A percentile compares a stretch with the other conserved stretches of the same genome.
Conservation (phyloP, 805 yeast genomes). For the Huiozyma sinensis region DNA sequence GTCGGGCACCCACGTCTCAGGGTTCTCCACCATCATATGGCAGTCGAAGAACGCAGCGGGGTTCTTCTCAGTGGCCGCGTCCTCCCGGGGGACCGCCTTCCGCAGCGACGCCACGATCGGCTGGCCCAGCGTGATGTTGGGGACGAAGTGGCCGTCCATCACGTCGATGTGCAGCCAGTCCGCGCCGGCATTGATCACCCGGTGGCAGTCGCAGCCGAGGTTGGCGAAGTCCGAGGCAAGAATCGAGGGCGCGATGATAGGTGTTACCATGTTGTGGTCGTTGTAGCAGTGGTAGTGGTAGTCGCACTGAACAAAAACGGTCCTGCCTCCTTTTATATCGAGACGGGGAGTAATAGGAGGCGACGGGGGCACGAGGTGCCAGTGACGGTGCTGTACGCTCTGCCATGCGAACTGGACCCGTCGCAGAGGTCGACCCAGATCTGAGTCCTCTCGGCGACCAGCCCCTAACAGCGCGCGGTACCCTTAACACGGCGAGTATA, state of each 20-base stretch:
- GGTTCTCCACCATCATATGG: conserved; percentile 94
- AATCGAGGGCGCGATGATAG: conserved; percentile 89
- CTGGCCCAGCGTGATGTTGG: conserved; percentile 90
- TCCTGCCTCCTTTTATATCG: too few relatives aligned
- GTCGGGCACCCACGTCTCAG: conserved; percentile 89
- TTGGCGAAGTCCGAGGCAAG: conserved; percentile 87
- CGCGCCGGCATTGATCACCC: conserved; percentile 68
- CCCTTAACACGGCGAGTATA: too few relatives aligned
- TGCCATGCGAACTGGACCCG: too few relatives aligned
- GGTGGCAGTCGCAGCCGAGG: conserved; percentile 77
- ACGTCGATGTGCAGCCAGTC: conserved; percentile 98
- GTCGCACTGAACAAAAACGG: too few relatives aligned
- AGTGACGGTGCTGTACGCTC: too few relatives aligned
- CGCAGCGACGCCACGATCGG: conserved; percentile 76
- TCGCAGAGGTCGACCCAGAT: too few relatives aligned
- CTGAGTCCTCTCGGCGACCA: too few relatives aligned
- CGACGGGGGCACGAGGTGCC: too few relatives aligned
- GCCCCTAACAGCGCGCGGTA: too few relatives aligned
- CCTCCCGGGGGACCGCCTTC: conserved; percentile 58
- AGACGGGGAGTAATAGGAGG: too few relatives aligned
- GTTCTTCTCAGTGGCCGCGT: conserved; percentile 12
- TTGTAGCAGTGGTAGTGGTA: too few relatives aligned
- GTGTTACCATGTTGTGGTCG: conserved; percentile 45
- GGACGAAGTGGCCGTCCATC: conserved; percentile 98
- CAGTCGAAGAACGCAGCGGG: conserved; percentile 65